A percentile compares a stretch with the other conserved stretches of the same genome.
Conservation (phyloP, 148 eudicot genomes). For the Rhododendron ferrugineum region DNA sequence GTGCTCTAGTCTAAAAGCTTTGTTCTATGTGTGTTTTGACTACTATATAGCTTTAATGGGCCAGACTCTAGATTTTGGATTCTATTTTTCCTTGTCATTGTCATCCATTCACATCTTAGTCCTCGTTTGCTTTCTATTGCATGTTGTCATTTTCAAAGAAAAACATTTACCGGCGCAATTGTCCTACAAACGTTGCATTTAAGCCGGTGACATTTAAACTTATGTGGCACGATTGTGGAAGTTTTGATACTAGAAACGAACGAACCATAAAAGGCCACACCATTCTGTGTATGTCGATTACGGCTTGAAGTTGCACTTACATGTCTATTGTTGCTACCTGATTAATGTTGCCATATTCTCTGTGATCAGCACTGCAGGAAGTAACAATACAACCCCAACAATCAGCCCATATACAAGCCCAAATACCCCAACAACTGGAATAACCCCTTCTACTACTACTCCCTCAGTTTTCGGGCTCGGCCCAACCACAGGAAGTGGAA, state of each 20-base stretch:
- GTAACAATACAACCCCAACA: neutral
- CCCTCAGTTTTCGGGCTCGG: slow-evolving; percentile 4
- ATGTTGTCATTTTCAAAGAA: neutral
- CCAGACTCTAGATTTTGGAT: neutral
- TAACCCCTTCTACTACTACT: neutral
- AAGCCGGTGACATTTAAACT: neutral
- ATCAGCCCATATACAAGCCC: slow-evolving; percentile 14
- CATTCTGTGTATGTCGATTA: neutral
- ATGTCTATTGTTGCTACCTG: neutral
- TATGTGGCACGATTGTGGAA: neutral
- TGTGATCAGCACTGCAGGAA: slow-evolving; percentile 12
- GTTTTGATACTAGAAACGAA: neutral
- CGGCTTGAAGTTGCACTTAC: neutral
- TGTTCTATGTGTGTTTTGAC: neutral
- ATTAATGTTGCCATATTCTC: neutral
- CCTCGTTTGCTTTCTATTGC: neutral
- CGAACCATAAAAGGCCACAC: neutral
- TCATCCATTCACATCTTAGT: neutral
- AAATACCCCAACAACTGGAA: slow-evolving; percentile 14
- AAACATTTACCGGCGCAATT: neutral
- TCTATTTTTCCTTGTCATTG: neutral
- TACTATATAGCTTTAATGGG: neutral
- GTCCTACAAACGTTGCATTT: neutral
- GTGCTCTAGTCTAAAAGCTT: neutral
- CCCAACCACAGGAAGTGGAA: slow-evolving; percentile 11